Conservation (phyloP, 2,329 filamentous ascomycete genomes). For the Dactylella cylindrospora region DNA sequence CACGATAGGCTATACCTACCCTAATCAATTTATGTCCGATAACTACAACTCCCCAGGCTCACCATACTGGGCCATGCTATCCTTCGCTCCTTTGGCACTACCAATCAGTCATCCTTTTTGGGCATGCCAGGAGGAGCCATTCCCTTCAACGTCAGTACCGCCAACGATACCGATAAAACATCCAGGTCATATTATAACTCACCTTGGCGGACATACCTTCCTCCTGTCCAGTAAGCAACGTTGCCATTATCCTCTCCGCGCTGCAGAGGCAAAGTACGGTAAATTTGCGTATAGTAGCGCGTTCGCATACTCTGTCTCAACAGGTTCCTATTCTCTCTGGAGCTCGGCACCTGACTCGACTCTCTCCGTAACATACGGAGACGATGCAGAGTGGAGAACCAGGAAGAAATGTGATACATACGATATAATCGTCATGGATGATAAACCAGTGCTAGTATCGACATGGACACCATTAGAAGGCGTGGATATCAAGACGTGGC, state of each 20-base stretch:
- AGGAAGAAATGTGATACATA: slow-evolving; percentile 65
- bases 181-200: slow-evolving; percentile 71
- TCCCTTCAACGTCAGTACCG: slow-evolving; percentile 60
- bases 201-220: slow-evolving; percentile 73
- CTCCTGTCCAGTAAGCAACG: slow-evolving; percentile 74
- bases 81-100: slow-evolving; percentile 72
- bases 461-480: slow-evolving; percentile 66
- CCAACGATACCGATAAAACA: slow-evolving; percentile 64
- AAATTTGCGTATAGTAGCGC: slow-evolving; percentile 75
- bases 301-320: slow-evolving; percentile 75
- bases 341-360: slow-evolving; percentile 75
- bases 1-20: slow-evolving; percentile 74
- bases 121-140: slow-evolving; percentile 66
- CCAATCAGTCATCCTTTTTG: slow-evolving; percentile 73
- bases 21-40: slow-evolving; percentile 78
- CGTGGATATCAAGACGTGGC: slow-evolving; percentile 65
- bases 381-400: slow-evolving; percentile 76
- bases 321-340: slow-evolving; percentile 72
- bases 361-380: slow-evolving; percentile 74
- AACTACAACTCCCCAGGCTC: slow-evolving; percentile 78
- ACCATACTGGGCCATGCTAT: slow-evolving; percentile 76
- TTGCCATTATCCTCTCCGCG: slow-evolving; percentile 80
- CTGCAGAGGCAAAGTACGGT: slow-evolving; percentile 78
- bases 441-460: slow-evolving; percentile 64
- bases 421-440: slow-evolving; percentile 57